These are phyloP conservation scores for Aspergillus vadensis DNA, from an alignment of 2,329 filamentous ascomycete genomes.

Conservation along the genomic window DNA sequence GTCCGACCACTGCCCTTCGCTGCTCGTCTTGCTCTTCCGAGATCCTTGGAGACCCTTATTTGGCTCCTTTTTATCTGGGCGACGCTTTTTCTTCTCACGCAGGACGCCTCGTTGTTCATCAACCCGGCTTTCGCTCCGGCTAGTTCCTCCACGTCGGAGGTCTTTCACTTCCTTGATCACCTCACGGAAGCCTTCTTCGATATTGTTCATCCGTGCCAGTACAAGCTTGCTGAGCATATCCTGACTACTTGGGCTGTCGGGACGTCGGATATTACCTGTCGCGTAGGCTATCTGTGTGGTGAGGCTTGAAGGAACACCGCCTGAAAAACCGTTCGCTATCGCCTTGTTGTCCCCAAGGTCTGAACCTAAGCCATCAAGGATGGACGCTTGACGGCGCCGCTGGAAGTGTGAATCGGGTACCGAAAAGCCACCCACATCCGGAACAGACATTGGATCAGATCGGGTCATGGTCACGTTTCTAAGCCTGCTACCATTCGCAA, in stretches of 20 bases:
- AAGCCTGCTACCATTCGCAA: conserved; percentile 47
- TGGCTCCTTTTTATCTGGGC: conserved; percentile 27
- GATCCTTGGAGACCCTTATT: conserved; percentile 24
- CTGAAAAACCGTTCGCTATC: conserved; percentile 62
- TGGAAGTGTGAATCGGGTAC: conserved; percentile 44
- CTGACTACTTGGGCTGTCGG: conserved; percentile 54
- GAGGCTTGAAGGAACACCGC: conserved; percentile 72
- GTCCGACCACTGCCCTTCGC: conserved; percentile 19
- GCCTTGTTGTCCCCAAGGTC: conserved; percentile 68
- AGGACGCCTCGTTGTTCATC: conserved; percentile 27
- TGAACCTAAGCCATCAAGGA: conserved; percentile 73
- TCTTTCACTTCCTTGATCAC: conserved; percentile 79
- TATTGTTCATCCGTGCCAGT: conserved; percentile 84
- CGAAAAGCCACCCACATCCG: conserved; percentile 58
- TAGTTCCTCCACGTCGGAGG: conserved; percentile 49
- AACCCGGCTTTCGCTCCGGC: conserved; percentile 31
- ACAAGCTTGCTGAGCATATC: conserved; percentile 78
- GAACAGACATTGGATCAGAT: conserved; percentile 58
- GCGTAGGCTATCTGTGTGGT: conserved; percentile 78
- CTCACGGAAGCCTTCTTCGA: conserved; percentile 88
- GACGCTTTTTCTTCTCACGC: conserved; percentile 31
- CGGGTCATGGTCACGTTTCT: conserved; percentile 59
- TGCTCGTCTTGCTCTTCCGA: conserved; percentile 24
- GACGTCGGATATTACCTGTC: conserved; percentile 60
- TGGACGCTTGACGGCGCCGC: conserved; percentile 58